Evolutionary conservation across 257 asterid genomes (phyloP), one percentile per base, ranked within the genome.

Genomic region (Salvia rosmarinus): DNA sequence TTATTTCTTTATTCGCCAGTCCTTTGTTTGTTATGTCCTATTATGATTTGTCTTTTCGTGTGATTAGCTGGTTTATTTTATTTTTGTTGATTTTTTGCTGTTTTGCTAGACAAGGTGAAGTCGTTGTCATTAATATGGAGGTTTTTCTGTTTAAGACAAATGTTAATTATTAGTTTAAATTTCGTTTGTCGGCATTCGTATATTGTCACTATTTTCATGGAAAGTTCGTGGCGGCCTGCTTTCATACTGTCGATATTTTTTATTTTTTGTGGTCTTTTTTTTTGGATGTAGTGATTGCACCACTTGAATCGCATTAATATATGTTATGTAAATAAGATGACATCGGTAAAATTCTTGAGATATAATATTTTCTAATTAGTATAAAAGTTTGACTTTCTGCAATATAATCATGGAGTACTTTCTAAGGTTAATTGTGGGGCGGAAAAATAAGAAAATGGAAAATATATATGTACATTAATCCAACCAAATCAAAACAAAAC

Each of bases 41-140:
- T 75, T 75, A 46, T 68, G 84, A 70, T 58, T 85, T 85, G 87
- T 85, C 85, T 51, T 75, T 50, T 61, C 19, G 28, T 46, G 73
- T 73, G 78, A 75, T 77, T 76, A 76, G 88, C 86, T 80, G 87
- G 44, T 68, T 69, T 65, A 32, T 75, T 25, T 58, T 61, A 25
- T 65, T 56, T 14, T 49, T 67, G 66, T 23, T 12, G 35, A 17
- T 65, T 11, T 9, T 23, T 55, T 44, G 50, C 82, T 19, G 63
- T 57, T 57, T 57, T 25, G 42, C 20, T 32, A 23, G 40, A 81
- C 85, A 88, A 73, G 46, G 58, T 73, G 67, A 77, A 71, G 85
- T 81, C 87, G 37, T 80, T 78, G 73, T 84, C 87, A 58, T 54
- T 13, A 51, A 65, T 23, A 20, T 63, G 72, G 84, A 35, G 49